Evolutionary conservation across 352 stramenopile species (phyloP).

Genomic region (Chrysophaeum taylorii): DNA sequence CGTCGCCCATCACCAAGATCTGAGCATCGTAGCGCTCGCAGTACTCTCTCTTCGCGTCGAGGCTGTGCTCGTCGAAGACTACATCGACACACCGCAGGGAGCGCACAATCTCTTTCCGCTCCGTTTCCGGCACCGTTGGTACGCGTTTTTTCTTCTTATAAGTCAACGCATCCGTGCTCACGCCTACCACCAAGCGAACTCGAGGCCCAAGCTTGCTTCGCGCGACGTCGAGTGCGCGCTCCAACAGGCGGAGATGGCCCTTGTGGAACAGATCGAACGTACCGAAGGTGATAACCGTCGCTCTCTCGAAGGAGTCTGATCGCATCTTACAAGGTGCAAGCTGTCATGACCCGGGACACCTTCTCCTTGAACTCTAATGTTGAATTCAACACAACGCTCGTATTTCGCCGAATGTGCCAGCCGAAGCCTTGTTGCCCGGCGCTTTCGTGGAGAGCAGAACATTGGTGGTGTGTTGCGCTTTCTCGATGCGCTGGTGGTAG

Average conservation of each 20-base stretch:
- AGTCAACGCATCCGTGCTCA: not conserved
- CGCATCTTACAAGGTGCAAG: too few relatives aligned
- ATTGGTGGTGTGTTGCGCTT: too few relatives aligned
- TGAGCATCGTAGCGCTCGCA: not conserved
- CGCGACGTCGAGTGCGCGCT: not conserved
- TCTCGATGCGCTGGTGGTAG: too few relatives aligned
- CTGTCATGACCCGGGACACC: too few relatives aligned
- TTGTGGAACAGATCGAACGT: constrained; percentile 2
- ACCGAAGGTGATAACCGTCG: constrained; percentile 4
- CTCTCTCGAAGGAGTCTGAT: too few relatives aligned
- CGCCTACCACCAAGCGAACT: not conserved
- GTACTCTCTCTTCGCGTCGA: not conserved
- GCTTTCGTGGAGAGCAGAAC: too few relatives aligned
- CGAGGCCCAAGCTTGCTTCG: too few relatives aligned
- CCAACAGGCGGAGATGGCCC: not conserved
- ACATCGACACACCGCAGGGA: not conserved
- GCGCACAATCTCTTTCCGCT: not conserved
- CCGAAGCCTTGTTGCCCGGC: too few relatives aligned
- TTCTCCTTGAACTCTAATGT: too few relatives aligned
- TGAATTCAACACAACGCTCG: too few relatives aligned
- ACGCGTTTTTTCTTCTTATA: not conserved
- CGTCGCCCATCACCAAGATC: constrained; percentile 3
- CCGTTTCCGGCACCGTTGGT: not conserved
- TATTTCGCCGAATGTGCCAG: too few relatives aligned
- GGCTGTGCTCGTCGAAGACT: not conserved